phyloP scores from a whole-genome alignment of 179 eudicot genomes.

The Drosera spatulata region DNA sequence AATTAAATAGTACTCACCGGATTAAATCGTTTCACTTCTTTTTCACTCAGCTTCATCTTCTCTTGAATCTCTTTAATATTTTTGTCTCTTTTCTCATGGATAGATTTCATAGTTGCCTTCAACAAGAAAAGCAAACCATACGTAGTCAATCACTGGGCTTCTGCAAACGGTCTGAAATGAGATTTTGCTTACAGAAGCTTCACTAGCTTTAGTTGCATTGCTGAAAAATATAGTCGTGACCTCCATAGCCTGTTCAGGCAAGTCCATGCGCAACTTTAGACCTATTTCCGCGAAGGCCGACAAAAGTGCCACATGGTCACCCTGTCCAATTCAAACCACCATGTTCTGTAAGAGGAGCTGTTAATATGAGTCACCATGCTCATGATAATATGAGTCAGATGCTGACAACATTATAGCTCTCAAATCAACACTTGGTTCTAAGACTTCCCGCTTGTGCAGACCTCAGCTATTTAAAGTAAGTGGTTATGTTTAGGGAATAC shows the following conservation, averaged over 20 bases:
- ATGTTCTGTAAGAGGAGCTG: too few relatives aligned
- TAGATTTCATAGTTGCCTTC: conserved; percentile 57
- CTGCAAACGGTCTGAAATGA: too few relatives aligned
- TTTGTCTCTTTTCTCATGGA: conserved; percentile 62
- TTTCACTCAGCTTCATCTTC: conserved; percentile 61
- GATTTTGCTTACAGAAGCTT: conserved; percentile 45
- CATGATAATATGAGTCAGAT: too few relatives aligned
- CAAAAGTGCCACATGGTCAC: conserved; percentile 95
- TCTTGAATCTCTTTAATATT: conserved; percentile 66
- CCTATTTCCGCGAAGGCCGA: conserved; percentile 98
- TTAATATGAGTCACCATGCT: too few relatives aligned
- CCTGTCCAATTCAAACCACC: conserved; percentile 25
- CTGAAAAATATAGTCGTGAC: conserved; percentile 82
- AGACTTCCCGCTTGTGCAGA: too few relatives aligned
- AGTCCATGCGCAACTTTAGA: conserved; percentile 77
- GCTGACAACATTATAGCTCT: too few relatives aligned
- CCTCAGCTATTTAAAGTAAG: neutral
- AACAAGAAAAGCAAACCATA: conserved; percentile 9
- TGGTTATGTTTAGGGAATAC: neutral
- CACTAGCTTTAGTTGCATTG: conserved; percentile 67
- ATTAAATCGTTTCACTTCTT: conserved; percentile 80
- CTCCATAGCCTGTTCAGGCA: conserved; percentile 98
- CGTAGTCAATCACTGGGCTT: neutral
- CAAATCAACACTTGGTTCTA: too few relatives aligned
- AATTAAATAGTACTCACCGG: conserved; percentile 48